Evolutionary conservation across 1,139 yeast genomes (phyloP), one percentile per base, ranked within the genome.

Genomic region (Blastobotrys serpentis): DNA sequence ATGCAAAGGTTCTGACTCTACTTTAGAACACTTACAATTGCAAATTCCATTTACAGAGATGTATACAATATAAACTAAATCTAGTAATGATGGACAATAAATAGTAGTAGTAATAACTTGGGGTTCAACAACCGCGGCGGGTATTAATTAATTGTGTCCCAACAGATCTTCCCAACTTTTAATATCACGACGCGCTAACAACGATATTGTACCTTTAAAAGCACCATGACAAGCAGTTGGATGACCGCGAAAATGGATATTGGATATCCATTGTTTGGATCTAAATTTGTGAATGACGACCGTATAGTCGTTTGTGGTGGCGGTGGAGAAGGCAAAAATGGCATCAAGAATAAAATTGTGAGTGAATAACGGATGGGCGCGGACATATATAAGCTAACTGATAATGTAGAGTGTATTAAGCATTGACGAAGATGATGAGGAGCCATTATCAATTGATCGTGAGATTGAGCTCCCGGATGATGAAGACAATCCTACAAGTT

Each of bases 281-380:
- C 90, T 51, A 77, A 78, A 55, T 90, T 87, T 64, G 72, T 83
- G 47, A 75, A 79, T 57, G 76, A 82, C 57, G 72, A 75, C 56
- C 77, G 83, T 2, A 66, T 89, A 30, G 67, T 89, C 46, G 86
- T 85, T 23, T 81, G 89, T 4, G 98, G 98, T 38, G 98, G 98
- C 41, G 97, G 97, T 33, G 98, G 97, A 34, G 95, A 87, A 66
- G 95, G 95, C 13, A 83, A 63, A 70, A 83, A 87, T 62, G 97
- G 96, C 40, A 81, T 89, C 49, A 86, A 92, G 42, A 90, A 90
- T 67, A 88, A 86, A 64, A 73, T 90, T 58, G 63, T 60, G 50
- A 34, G 60, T 52, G 18, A 17, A 14, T 10, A 23, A 16, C 16
- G 22, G 14, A 33, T 18, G 10, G 30, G n/a, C n/a, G n/a, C n/a